phyloP scores from a whole-genome alignment of 176 grass and related monocot species.

The Canna indica region DNA sequence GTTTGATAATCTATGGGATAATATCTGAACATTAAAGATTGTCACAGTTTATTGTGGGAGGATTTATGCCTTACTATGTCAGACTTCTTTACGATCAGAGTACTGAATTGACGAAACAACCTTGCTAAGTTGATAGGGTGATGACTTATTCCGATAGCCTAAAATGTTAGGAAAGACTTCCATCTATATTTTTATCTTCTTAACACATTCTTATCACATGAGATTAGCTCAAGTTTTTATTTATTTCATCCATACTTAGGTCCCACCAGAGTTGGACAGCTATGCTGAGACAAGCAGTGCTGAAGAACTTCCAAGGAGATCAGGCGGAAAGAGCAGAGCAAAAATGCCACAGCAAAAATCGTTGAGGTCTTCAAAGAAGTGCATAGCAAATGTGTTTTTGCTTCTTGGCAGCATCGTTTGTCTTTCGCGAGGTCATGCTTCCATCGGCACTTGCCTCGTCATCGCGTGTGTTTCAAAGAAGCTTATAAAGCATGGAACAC shows the following conservation, averaged over 20 bases:
- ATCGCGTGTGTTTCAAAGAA: slow-evolving; percentile 82
- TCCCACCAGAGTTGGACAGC: slow-evolving; percentile 18
- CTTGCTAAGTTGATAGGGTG: too few species aligned
- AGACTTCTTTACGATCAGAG: too few species aligned
- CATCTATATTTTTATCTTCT: too few species aligned
- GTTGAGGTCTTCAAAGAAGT: slow-evolving; percentile 30
- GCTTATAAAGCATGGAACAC: slow-evolving; percentile 18
- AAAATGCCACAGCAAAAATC: slow-evolving; percentile 18
- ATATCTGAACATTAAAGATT: too few species aligned
- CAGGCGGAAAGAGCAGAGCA: not conserved
- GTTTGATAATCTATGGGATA: too few species aligned
- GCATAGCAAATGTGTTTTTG: slow-evolving; percentile 51
- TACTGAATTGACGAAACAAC: too few species aligned
- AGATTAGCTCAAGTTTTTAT: too few species aligned
- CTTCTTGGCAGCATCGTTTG: slow-evolving; percentile 65
- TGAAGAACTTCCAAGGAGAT: not conserved
- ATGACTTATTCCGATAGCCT: too few species aligned
- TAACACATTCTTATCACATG: too few species aligned
- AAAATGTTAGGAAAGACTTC: too few species aligned
- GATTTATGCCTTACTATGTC: too few species aligned
- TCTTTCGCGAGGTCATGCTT: slow-evolving; percentile 47
- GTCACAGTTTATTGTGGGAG: too few species aligned
- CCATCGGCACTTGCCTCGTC: slow-evolving; percentile 49
- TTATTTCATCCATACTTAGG: slow-evolving; percentile 1
- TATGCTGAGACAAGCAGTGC: not conserved